Evolutionary conservation across 345 rosid genomes (phyloP).

Genomic region (Psidium guajava): DNA sequence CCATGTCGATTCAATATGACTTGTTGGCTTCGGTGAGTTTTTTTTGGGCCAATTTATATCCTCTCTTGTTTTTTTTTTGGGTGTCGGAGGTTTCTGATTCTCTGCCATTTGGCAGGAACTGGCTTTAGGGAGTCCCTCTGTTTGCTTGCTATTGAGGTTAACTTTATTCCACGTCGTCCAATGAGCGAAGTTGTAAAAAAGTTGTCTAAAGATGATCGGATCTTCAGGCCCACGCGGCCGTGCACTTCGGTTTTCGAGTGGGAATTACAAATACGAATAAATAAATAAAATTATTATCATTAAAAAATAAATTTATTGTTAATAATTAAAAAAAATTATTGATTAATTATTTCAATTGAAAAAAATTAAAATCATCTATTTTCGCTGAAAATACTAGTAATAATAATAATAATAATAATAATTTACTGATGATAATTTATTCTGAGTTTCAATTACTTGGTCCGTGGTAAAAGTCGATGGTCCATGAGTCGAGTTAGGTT

Average conservation of each 20-base stretch:
- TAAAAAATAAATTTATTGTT: not conserved
- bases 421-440: fast-evolving
- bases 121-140: not conserved
- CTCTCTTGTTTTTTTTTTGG: no score
- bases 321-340: fast-evolving
- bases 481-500: not conserved
- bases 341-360: not conserved
- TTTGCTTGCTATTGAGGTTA: not conserved
- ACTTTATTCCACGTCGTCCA: not conserved
- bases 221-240: not conserved
- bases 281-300: not conserved
- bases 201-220: not conserved
- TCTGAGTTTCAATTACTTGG: not conserved
- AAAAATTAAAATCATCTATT: not conserved
- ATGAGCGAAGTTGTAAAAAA: not conserved
- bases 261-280: no score
- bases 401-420: not conserved
- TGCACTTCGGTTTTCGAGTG: not conserved
- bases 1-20: not conserved
- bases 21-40: not conserved
- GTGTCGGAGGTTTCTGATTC: not conserved
- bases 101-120: not conserved
- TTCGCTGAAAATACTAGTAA: fast-evolving
- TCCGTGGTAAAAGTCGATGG: no score
- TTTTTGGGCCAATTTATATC: not conserved